Conservation (phyloP, 768 basidiomycete genomes). For the Pisolithus marmoratus region DNA sequence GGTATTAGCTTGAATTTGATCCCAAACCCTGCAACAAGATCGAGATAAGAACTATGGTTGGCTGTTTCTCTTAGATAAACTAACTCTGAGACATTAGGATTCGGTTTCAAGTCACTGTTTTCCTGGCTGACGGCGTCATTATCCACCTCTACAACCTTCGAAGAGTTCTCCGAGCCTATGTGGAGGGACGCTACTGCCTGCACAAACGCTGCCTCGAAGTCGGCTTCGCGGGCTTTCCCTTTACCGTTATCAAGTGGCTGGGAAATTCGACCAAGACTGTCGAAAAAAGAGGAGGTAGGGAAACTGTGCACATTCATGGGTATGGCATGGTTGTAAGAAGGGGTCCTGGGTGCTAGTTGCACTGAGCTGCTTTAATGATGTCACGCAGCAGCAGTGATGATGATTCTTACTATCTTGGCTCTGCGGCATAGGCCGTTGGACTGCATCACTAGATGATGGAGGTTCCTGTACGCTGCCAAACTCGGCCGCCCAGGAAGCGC, state of each 20-base stretch:
- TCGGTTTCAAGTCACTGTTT: conserved; percentile 17
- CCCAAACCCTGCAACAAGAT: conserved; percentile 47
- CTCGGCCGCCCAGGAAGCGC: conserved; percentile 53
- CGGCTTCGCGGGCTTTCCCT: conserved; percentile 70
- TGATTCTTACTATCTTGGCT: conserved; percentile 19
- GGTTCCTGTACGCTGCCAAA: conserved; percentile 34
- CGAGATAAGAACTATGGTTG: conserved; percentile 2
- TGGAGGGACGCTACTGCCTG: conserved; percentile 53
- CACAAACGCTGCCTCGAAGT: conserved; percentile 84
- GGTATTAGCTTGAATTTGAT: conserved; percentile 49
- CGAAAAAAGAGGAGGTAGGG: conserved; percentile 30
- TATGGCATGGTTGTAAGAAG: conserved; percentile 20
- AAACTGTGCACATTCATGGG: conserved; percentile 28
- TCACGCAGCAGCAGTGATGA: background rate
- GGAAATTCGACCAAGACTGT: conserved; percentile 20
- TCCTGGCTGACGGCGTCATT: conserved; percentile 36
- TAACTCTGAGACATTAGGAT: conserved; percentile 50
- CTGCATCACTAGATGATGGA: conserved; percentile 18
- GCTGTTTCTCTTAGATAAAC: conserved; percentile 13
- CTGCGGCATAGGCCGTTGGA: conserved; percentile 28
- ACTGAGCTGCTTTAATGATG: no score
- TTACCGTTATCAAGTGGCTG: conserved; percentile 52
- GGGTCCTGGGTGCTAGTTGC: background rate
- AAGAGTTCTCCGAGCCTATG: conserved; percentile 35
- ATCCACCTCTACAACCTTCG: conserved; percentile 50